Conservation (phyloP, 495 filamentous ascomycete species). For the Penicillium paxilli region DNA sequence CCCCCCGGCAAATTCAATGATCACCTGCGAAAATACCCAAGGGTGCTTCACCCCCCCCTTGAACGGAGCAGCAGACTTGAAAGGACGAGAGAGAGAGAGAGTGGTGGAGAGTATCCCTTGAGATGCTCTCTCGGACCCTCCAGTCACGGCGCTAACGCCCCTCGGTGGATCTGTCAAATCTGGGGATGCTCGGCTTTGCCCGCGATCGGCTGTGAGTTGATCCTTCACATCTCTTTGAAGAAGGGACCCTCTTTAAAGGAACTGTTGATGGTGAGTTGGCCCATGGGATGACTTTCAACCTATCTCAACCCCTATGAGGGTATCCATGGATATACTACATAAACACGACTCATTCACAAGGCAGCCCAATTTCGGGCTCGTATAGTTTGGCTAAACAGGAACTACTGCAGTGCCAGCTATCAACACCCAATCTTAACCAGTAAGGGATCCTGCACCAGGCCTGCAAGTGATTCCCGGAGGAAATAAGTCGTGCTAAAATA, state of each 20-base stretch:
- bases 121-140: too few relatives aligned
- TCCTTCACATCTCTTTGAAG: background rate
- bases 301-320: too few relatives aligned
- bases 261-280: background rate
- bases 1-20: too few relatives aligned
- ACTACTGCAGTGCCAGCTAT: background rate
- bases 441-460: background rate
- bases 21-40: background rate
- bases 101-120: background rate
- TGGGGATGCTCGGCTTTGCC: slow-evolving; percentile 10
- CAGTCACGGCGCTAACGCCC: background rate
- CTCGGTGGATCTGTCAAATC: slow-evolving; percentile 25
- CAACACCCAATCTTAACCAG: background rate
- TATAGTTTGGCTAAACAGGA: background rate
- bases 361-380: background rate
- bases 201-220: background rate
- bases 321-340: too few relatives aligned
- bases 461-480: background rate
- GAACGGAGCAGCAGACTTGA: too few relatives aligned
- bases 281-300: too few relatives aligned
- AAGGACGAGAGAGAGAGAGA: too few relatives aligned
- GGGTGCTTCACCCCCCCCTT: too few relatives aligned
- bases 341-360: too few relatives aligned
- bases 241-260: background rate
- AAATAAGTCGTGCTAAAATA: background rate